phyloP scores from a whole-genome alignment of 31 red algal genomes.

The Endocladia muricata region DNA sequence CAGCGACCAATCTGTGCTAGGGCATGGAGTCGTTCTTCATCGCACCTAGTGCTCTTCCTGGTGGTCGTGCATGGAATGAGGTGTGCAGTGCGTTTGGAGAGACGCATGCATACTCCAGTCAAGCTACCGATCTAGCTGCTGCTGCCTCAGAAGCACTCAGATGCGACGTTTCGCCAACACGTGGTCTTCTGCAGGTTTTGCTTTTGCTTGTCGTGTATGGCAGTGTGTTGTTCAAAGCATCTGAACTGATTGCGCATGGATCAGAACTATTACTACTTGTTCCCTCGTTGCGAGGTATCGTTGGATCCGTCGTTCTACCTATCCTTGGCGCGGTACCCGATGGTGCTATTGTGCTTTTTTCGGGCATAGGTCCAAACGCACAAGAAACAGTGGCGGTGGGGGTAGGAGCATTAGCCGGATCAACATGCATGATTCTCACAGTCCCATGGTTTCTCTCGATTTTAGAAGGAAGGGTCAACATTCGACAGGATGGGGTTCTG shows the following conservation, averaged over 20 bases:
- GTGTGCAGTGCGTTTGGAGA: conserved; percentile 22
- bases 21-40: conserved; percentile 82
- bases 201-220: conserved; percentile 70
- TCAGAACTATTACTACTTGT: conserved; percentile 78
- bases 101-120: background rate
- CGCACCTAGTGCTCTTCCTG: conserved; percentile 63
- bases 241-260: conserved; percentile 70
- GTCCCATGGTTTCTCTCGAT: conserved; percentile 78
- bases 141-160: conserved; percentile 34
- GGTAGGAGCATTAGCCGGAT: conserved; percentile 80
- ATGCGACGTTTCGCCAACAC: conserved; percentile 46
- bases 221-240: conserved; percentile 62
- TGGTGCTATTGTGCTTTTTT: conserved; percentile 84
- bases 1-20: too few species aligned
- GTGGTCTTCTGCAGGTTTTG: conserved; percentile 72
- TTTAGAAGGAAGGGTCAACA: conserved; percentile 65
- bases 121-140: background rate
- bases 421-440: conserved; percentile 81
- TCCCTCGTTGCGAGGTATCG: conserved; percentile 58
- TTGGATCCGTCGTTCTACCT: conserved; percentile 85
- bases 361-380: conserved; percentile 76
- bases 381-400: conserved; percentile 82
- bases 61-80: conserved; percentile 50
- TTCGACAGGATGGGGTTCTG: conserved; percentile 44
- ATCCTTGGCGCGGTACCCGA: conserved; percentile 85